Evolutionary conservation across 2,329 filamentous ascomycete genomes (phyloP).

Genomic region (Stagonosporopsis rhizophila): DNA sequence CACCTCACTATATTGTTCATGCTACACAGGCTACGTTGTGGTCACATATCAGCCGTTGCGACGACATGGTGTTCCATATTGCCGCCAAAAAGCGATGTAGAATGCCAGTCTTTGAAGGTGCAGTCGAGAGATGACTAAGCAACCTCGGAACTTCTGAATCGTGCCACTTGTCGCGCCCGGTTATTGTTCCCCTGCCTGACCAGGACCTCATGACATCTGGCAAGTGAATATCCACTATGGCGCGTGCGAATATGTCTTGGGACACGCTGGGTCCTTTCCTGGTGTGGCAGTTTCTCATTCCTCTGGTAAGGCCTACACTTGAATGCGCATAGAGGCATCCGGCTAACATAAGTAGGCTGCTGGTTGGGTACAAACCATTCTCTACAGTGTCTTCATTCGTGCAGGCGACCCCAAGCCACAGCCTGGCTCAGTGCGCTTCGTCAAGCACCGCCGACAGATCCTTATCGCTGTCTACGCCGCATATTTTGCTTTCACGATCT

Average conservation of each 20-base stretch:
- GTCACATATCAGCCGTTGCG: no score
- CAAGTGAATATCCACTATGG: slow-evolving; percentile 25
- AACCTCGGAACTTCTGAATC: slow-evolving; percentile 3
- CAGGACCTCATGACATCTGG: background rate
- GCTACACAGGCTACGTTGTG: no score
- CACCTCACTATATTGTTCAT: no score
- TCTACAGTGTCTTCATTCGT: slow-evolving; percentile 87
- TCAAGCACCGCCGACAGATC: slow-evolving; percentile 79
- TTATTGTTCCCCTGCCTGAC: slow-evolving; percentile 1
- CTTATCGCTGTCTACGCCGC: slow-evolving; percentile 80
- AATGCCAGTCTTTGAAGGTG: slow-evolving; percentile 4
- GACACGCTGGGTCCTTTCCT: slow-evolving; percentile 43
- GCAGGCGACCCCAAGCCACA: slow-evolving; percentile 81
- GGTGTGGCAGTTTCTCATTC: slow-evolving; percentile 48
- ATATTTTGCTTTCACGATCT: slow-evolving; percentile 91
- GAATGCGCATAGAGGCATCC: background rate
- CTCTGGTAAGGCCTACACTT: slow-evolving; percentile 26
- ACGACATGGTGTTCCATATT: background rate
- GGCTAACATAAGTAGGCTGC: slow-evolving; percentile 39
- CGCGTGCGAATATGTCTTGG: slow-evolving; percentile 34
- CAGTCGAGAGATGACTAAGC: slow-evolving; percentile 5
- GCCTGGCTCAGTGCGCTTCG: slow-evolving; percentile 72
- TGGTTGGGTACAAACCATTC: slow-evolving; percentile 70
- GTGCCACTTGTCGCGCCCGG: slow-evolving; percentile 17
- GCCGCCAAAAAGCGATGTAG: background rate